Base-by-base conservation (phyloP, 495 filamentous ascomycete species). In the Penicillium cataractarum region DNA sequence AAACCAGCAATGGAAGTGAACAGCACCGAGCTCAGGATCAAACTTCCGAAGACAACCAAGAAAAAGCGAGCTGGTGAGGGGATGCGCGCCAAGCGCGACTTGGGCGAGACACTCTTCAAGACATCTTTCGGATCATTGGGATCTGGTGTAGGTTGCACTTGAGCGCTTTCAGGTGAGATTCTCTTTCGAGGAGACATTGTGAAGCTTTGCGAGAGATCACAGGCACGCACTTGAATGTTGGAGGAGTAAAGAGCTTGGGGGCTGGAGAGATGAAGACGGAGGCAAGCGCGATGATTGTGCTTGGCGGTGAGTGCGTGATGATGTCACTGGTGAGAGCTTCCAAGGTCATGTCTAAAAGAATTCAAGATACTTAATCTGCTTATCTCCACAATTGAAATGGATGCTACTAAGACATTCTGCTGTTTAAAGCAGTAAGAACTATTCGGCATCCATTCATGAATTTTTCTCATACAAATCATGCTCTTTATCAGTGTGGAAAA, bases 21-120 rank as follows among this genome's bases (percentile, higher is more conserved):
- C 1, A 88, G 76, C 3, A 84, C 53, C 0, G 83, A 79, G 62
- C 83, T 86, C 24, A 91, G 57, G 22, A 75, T 70, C 49, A 93
- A 76, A 74, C 86, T 94, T 59, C 89, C 71, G 15, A 88, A 49
- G 12, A 89, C 81, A 4, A 89, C 80, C 3, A 93, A 78, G 21
- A 83, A 78, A 65, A 93, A 91, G 37, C 86, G 85, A 6, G 86
- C 67, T 9, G 70, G 61, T 22, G 72, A 65, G 3, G 89, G 87
- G 37, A 80, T 71, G 32, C 58, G 66, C 57, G 69, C 67, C 51
- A 73, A 19, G 12, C 31, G 44, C 26, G 68, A 59, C 37, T 24
- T 54, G 35, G 59, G 49, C 44, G 52, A 52, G 46, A 56, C 27
- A 35, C 29, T 56, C 32, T 21, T 48, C 33, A 52, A 22, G n/a